These are phyloP conservation scores for Huntiella bhutanensis DNA, from an alignment of 2,329 filamentous ascomycete species.

Conservation along the genomic window DNA sequence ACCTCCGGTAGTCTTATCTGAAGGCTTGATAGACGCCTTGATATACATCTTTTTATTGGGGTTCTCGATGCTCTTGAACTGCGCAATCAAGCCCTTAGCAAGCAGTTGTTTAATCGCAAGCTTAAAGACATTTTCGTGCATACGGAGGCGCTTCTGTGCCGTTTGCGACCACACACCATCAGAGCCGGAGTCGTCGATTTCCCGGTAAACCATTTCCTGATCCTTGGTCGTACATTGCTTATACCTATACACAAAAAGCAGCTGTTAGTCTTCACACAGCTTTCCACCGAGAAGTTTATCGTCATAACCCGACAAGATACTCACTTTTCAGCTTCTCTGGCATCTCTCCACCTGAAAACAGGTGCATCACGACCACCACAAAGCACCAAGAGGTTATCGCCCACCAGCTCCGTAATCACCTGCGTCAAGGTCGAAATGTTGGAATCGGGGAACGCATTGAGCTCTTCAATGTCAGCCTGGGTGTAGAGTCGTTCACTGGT, in stretches of 20 bases:
- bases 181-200: conserved; percentile 69
- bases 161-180: conserved; percentile 84
- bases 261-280: too few relatives aligned
- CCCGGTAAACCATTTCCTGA: conserved; percentile 63
- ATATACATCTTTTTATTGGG: conserved; percentile 94
- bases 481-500: conserved; percentile 32
- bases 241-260: conserved; percentile 24
- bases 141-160: conserved; percentile 59
- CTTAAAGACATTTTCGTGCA: conserved; percentile 69
- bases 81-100: conserved; percentile 61
- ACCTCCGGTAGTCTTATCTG: conserved; percentile 79
- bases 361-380: conserved; percentile 24
- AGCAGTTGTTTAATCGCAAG: conserved; percentile 72
- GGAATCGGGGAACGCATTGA: conserved; percentile 37
- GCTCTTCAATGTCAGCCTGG: conserved; percentile 37
- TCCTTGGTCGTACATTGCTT: conserved; percentile 49
- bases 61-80: conserved; percentile 80
- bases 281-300: background rate
- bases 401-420: conserved; percentile 37
- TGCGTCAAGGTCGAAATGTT: conserved; percentile 34
- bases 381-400: conserved; percentile 40
- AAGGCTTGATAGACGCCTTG: conserved; percentile 64
- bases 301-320: conserved; percentile 12
- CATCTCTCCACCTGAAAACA: conserved; percentile 39
- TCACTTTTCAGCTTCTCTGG: conserved; percentile 44